Percentiles rank a stretch among this genome's conserved stretches.
These are phyloP conservation scores for Penicillium sp. DNA, from an alignment of 2,329 filamentous ascomycete genomes.

Conservation along the genomic window DNA sequence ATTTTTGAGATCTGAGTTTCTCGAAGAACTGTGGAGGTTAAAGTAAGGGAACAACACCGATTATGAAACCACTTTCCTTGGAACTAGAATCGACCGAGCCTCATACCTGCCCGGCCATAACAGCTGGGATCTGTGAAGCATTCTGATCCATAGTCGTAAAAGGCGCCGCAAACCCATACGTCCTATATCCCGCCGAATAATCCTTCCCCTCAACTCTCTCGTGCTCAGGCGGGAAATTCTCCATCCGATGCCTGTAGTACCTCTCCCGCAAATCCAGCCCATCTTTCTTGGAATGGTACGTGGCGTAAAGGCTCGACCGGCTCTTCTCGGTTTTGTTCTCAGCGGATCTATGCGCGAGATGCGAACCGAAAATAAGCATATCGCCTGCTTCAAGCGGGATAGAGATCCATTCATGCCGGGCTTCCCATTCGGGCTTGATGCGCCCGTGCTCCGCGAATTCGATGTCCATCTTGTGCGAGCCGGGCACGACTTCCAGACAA, in stretches of 20 bases:
- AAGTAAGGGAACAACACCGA: no score
- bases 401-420: conserved; percentile 29
- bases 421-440: conserved; percentile 31
- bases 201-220: conserved; percentile 23
- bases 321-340: conserved; percentile 25
- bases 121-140: no score
- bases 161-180: conserved; percentile 25
- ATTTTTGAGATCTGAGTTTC: no score
- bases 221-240: conserved; percentile 26
- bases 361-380: conserved; percentile 34
- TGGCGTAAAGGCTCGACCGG: conserved; percentile 29
- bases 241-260: conserved; percentile 26
- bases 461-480: conserved; percentile 36
- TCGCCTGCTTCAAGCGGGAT: conserved; percentile 32
- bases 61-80: no score
- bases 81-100: not conserved
- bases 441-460: conserved; percentile 30
- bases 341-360: conserved; percentile 34
- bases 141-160: conserved; percentile 13
- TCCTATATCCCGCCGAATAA: conserved; percentile 22
- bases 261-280: conserved; percentile 21
- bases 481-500: conserved; percentile 35
- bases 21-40: no score
- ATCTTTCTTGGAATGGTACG: conserved; percentile 23
- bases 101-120: not conserved